A percentile compares a stretch with the other conserved stretches of the same genome.
Evolutionary conservation across 192 early-diverging fungal species (phyloP).

Genomic region (Coemansia sp.): DNA sequence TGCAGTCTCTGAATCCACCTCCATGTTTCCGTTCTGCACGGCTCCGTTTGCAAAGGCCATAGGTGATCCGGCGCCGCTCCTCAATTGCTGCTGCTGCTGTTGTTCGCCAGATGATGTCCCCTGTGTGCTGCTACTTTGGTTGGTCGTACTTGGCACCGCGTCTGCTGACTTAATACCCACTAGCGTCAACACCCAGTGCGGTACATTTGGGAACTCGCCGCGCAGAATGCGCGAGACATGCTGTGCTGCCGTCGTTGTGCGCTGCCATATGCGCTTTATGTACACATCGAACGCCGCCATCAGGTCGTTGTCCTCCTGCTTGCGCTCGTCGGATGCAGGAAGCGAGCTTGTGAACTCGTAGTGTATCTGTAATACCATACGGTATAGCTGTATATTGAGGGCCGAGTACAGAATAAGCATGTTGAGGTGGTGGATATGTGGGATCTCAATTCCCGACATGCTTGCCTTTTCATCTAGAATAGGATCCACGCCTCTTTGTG

Average conservation of each 20-base stretch:
- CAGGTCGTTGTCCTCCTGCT: constrained; percentile 35
- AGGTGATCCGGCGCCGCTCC: background rate
- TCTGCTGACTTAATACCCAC: constrained; percentile 19
- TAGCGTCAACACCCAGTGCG: constrained; percentile 40
- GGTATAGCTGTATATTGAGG: constrained; percentile 53
- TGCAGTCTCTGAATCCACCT: constrained; percentile 12
- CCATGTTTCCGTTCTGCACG: constrained; percentile 1
- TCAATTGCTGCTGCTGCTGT: background rate
- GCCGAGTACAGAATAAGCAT: constrained; percentile 54
- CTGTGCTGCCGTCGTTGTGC: constrained; percentile 40
- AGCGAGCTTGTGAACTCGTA: constrained; percentile 51
- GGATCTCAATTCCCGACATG: constrained; percentile 47
- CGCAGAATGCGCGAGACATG: constrained; percentile 51
- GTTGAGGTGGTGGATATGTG: constrained; percentile 41
- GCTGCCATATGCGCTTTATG: constrained; percentile 43
- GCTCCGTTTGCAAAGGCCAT: background rate
- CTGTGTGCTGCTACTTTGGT: background rate
- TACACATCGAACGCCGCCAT: constrained; percentile 42
- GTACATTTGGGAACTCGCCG: constrained; percentile 44
- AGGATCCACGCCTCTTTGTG: constrained; percentile 8
- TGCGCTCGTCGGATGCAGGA: constrained; percentile 17
- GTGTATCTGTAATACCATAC: constrained; percentile 55
- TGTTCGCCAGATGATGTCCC: background rate
- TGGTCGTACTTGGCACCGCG: background rate
- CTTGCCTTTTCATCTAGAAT: constrained; percentile 25